Base-by-base conservation (phyloP, 1,284 basidiomycete species). In the Sanghuangporus baumii region DNA sequence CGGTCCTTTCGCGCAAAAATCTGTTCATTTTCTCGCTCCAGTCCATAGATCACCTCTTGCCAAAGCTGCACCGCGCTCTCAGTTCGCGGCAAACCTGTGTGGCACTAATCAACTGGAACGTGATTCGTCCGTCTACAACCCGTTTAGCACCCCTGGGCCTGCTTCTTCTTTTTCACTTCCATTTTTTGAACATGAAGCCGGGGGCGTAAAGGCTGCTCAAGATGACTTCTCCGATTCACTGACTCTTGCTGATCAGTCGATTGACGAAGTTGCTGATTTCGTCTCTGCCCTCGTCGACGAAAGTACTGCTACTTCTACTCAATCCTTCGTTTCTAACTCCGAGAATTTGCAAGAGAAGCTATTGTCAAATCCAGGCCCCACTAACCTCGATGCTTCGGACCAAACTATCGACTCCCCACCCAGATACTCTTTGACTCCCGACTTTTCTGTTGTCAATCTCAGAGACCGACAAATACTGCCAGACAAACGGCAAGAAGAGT, bases 341-440 rank as follows among this genome's bases (percentile, higher is more conserved):
- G 52, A 18, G 14, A 5, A 54, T 37, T 31, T 16, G 8, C 36
- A 4, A 18, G 31, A 26, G 5, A 54, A 58, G 20, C 62, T 46
- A 18, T 57, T 59, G 34, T 63, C 58, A 12, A 63, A 38, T 11
- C 62, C 62, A 46, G 58, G 62, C 2, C 58, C 62, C 23, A 34
- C 54, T 26, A 60, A 60, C 47, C 36, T 20, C 50, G 55, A 46
- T 54, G 50, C 48, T 20, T 56, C 63, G 5, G n/a, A 34, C 23
- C 67, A 81, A 20, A 81, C 81, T 71, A 82, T 81, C 66, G 80
- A 84, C 69, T 79, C 79, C 2, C 82, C 81, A 3, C 74, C 75
- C n/a, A 79, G 82, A 71, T 79, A 82, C 63, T 78, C 79, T 47
- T 73, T 76, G 34, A 67, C 71, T 46, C 80, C 77, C 59, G 79